A percentile compares a stretch with the other conserved stretches of the same genome.
Conservation (phyloP, 2,329 filamentous ascomycete genomes). For the Metarhizium guizhouense region DNA sequence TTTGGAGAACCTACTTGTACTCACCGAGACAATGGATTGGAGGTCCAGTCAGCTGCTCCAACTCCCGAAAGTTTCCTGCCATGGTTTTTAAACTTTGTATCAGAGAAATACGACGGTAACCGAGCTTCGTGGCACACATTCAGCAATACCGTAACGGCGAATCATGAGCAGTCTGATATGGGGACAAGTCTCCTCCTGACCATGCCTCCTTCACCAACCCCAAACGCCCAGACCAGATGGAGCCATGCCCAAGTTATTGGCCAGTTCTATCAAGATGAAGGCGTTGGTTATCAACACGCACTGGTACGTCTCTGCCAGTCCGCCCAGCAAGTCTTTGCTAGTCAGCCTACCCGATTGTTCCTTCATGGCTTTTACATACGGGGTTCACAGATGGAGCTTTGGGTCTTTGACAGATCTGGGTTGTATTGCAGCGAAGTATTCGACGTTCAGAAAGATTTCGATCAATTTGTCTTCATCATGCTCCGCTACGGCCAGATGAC, state of each 20-base stretch:
- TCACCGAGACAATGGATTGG: no score
- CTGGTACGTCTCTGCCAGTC: constrained; percentile 11
- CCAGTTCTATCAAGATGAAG: constrained; percentile 5
- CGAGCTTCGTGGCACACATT: constrained; percentile 10
- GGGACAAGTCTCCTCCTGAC: background rate
- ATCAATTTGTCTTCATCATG: constrained; percentile 18
- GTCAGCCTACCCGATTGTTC: constrained; percentile 21
- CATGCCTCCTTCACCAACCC: constrained; percentile 3
- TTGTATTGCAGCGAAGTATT: constrained; percentile 22
- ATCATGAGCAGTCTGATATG: constrained; percentile 3
- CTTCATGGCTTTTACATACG: constrained; percentile 27
- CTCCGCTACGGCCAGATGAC: constrained; percentile 22
- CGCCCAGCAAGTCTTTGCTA: constrained; percentile 18
- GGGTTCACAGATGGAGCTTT: constrained; percentile 22
- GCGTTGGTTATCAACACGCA: constrained; percentile 9
- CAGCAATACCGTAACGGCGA: background rate
- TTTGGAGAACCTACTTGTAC: constrained; percentile 8
- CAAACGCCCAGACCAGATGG: constrained; percentile 6
- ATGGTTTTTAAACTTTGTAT: constrained; percentile 10
- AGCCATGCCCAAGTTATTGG: constrained; percentile 10
- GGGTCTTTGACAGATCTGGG: constrained; percentile 28
- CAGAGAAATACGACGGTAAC: constrained; percentile 8
- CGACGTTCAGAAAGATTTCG: constrained; percentile 18
- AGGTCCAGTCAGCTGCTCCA: background rate
- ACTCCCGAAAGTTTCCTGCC: constrained; percentile 3